Evolutionary conservation across 2,329 filamentous ascomycete genomes (phyloP).

Genomic region (Epichloe gansuensis): DNA sequence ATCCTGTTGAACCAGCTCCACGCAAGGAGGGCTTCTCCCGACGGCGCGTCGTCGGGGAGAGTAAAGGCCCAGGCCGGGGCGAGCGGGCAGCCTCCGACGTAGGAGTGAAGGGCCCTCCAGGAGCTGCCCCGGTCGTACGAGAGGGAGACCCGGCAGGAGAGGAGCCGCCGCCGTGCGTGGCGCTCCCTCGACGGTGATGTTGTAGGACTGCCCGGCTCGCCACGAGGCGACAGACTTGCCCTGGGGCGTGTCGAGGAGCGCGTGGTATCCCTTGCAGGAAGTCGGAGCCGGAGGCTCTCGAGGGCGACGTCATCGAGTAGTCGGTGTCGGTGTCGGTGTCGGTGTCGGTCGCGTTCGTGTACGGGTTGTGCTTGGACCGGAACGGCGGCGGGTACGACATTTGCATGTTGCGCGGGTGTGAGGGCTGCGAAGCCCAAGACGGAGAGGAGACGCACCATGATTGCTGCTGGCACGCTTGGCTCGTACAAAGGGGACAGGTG

Average conservation of each 20-base stretch:
- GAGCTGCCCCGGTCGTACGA: conserved; percentile 59
- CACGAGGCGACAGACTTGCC: conserved; percentile 49
- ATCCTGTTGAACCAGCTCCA: conserved; percentile 72
- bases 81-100: conserved; percentile 40
- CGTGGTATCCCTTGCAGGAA: conserved; percentile 60
- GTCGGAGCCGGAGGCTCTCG: conserved; percentile 41
- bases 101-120: conserved; percentile 55
- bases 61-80: conserved; percentile 50
- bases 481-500: not conserved
- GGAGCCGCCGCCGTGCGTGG: conserved; percentile 56
- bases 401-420: conserved; percentile 44
- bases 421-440: conserved; percentile 30
- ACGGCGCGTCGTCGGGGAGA: conserved; percentile 50
- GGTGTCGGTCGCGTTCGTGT: conserved; percentile 33
- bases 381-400: conserved; percentile 41
- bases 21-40: conserved; percentile 51
- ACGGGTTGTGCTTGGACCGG: conserved; percentile 39
- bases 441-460: conserved; percentile 12
- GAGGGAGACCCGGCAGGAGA: conserved; percentile 65
- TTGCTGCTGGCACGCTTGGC: too few species aligned
- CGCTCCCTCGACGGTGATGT: conserved; percentile 49
- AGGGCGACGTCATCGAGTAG: conserved; percentile 65
- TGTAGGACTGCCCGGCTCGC: conserved; percentile 47
- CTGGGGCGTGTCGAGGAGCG: conserved; percentile 32
- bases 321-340: conserved; percentile 48